phyloP scores from a whole-genome alignment of 164 flowering plant genomes.

The Litsea cubeba region DNA sequence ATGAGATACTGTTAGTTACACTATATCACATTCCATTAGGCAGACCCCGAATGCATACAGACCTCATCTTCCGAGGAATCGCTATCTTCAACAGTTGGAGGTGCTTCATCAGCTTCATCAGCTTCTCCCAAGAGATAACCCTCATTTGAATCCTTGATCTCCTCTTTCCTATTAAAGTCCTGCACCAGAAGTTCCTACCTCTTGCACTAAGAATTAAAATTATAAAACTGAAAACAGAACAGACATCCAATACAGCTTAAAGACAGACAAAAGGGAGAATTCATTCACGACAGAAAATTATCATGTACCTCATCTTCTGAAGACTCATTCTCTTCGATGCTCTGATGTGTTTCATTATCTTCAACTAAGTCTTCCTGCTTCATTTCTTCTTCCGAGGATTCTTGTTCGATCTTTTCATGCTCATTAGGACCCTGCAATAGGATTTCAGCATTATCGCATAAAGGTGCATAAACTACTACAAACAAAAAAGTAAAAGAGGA shows the following conservation, averaged over 20 bases:
- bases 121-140: slow-evolving; percentile 8
- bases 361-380: background rate
- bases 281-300: slow-evolving; percentile 4
- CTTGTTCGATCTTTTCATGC: background rate
- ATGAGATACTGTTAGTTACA: too few species aligned
- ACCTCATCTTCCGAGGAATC: slow-evolving; percentile 55
- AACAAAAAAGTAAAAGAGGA: background rate
- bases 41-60: background rate
- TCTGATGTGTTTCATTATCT: slow-evolving; percentile 5
- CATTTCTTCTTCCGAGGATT: background rate
- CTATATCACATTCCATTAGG: too few species aligned
- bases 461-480: background rate
- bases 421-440: background rate
- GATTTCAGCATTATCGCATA: background rate
- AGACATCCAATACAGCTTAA: background rate
- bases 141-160: background rate
- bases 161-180: background rate
- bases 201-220: background rate
- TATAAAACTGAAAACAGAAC: background rate
- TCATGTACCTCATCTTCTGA: slow-evolving; percentile 12
- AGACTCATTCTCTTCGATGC: background rate
- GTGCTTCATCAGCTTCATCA: slow-evolving; percentile 14
- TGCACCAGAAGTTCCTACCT: background rate
- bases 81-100: slow-evolving; percentile 29
- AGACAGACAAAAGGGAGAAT: background rate